phyloP scores from a whole-genome alignment of 2,329 filamentous ascomycete species.

The Trichoderma oligosporum region DNA sequence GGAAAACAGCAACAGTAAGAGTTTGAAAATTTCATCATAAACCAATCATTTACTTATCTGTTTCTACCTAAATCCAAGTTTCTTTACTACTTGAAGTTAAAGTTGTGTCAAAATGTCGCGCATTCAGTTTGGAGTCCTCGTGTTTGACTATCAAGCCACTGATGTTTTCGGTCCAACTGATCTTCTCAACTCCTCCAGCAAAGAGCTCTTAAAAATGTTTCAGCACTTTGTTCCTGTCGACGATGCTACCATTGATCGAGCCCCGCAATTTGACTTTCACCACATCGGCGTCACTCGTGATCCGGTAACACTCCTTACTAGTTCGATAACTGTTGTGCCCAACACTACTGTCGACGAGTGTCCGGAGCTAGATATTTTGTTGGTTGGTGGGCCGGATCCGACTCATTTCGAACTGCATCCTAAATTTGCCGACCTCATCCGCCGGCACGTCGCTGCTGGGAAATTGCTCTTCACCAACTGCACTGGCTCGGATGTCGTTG shows the following conservation, averaged over 20 bases:
- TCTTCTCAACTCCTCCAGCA: constrained; percentile 29
- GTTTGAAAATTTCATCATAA: neutral
- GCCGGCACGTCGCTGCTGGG: constrained; percentile 33
- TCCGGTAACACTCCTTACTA: constrained; percentile 24
- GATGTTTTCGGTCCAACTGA: constrained; percentile 33
- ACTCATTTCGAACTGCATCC: constrained; percentile 29
- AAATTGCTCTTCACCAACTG: constrained; percentile 38
- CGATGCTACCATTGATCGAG: constrained; percentile 23
- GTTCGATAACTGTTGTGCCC: constrained; percentile 26
- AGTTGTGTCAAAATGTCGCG: constrained; percentile 24
- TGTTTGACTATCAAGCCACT: constrained; percentile 34
- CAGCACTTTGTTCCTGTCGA: constrained; percentile 22
- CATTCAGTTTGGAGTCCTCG: constrained; percentile 28
- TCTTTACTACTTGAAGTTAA: too few species aligned
- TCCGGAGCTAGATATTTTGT: constrained; percentile 37
- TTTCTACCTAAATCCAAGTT: too few species aligned
- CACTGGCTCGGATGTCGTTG: constrained; percentile 34
- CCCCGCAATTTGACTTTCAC: constrained; percentile 33
- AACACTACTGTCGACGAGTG: constrained; percentile 33
- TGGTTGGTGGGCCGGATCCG: constrained; percentile 34
- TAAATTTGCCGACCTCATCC: constrained; percentile 32
- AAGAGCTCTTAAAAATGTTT: constrained; percentile 19
- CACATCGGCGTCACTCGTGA: constrained; percentile 34
- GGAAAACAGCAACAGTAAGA: neutral
- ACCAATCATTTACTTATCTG: too few species aligned